Percentiles rank a stretch among this genome's conserved stretches.
These are phyloP conservation scores for Symbiotaphrina buchneri DNA, from an alignment of 495 filamentous ascomycete species.

Conservation along the genomic window DNA sequence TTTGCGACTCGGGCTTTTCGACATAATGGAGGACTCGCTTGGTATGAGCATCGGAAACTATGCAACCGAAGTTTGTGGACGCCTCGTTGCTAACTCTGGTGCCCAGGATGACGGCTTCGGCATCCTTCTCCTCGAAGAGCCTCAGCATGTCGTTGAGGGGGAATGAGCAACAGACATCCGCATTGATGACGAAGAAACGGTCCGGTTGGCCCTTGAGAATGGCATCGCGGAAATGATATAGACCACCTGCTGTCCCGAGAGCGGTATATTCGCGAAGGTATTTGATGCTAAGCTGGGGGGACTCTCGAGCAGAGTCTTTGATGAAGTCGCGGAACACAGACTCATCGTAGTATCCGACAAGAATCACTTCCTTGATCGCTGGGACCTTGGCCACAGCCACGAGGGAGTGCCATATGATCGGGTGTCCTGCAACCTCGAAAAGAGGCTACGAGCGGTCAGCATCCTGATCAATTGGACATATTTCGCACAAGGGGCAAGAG, in stretches of 20 bases:
- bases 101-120: slow-evolving; percentile 91
- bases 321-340: slow-evolving; percentile 93
- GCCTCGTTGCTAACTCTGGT: slow-evolving; percentile 83
- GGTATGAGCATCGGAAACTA: slow-evolving; percentile 86
- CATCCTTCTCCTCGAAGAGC: slow-evolving; percentile 84
- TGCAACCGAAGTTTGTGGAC: slow-evolving; percentile 91
- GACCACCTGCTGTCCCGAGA: slow-evolving; percentile 80
- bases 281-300: slow-evolving; percentile 74
- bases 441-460: slow-evolving; percentile 41
- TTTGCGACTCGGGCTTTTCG: slow-evolving; percentile 96
- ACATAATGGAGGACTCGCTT: slow-evolving; percentile 97
- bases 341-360: slow-evolving; percentile 99
- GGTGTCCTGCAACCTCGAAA: slow-evolving; percentile 94
- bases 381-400: slow-evolving; percentile 79
- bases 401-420: slow-evolving; percentile 94
- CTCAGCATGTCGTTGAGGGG: slow-evolving; percentile 85
- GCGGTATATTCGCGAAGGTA: slow-evolving; percentile 98
- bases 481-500: slow-evolving; percentile 2
- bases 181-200: slow-evolving; percentile 91
- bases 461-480: slow-evolving; percentile 5
- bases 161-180: slow-evolving; percentile 98
- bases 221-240: slow-evolving; percentile 98
- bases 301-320: slow-evolving; percentile 64
- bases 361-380: slow-evolving; percentile 82
- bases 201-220: slow-evolving; percentile 93